These are phyloP conservation scores for Samsoniella hepiali DNA, from an alignment of 2,329 filamentous ascomycete genomes.

Conservation along the genomic window DNA sequence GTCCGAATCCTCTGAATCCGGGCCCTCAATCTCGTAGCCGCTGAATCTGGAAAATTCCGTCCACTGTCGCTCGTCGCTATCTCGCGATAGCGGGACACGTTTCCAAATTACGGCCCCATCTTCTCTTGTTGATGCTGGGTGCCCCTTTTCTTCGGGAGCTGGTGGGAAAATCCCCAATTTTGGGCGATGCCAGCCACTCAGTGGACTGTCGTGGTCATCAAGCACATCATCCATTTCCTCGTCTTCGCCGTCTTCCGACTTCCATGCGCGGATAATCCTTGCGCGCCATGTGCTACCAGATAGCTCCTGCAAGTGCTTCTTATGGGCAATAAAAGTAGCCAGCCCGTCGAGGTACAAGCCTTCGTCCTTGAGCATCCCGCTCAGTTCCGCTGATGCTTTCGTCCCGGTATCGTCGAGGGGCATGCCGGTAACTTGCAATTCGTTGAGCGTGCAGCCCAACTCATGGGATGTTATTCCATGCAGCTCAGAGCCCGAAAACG, in stretches of 20 bases:
- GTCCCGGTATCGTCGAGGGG: constrained; percentile 47
- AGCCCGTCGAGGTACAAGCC: constrained; percentile 48
- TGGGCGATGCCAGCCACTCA: constrained; percentile 27
- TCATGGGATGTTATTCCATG: constrained; percentile 54
- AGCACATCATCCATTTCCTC: constrained; percentile 27
- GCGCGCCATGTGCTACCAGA: constrained; percentile 38
- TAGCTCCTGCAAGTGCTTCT: constrained; percentile 39
- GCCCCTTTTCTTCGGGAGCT: constrained; percentile 40
- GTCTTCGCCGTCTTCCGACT: constrained; percentile 27
- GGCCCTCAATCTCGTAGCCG: constrained; percentile 36
- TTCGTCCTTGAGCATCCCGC: constrained; percentile 52
- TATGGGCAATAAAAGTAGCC: constrained; percentile 41
- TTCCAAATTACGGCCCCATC: constrained; percentile 51
- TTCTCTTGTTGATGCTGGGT: constrained; percentile 40
- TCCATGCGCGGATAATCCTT: constrained; percentile 46
- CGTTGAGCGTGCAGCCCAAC: constrained; percentile 50
- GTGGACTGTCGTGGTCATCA: constrained; percentile 25
- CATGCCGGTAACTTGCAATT: constrained; percentile 51
- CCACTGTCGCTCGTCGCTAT: constrained; percentile 43
- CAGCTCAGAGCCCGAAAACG: constrained; percentile 44
- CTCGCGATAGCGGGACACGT: constrained; percentile 42
- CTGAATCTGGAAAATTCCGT: constrained; percentile 43
- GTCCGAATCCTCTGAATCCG: constrained; percentile 35
- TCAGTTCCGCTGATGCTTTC: constrained; percentile 46
- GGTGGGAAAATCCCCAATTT: constrained; percentile 36